These are phyloP conservation scores for Maudiozyma humilis DNA, from an alignment of 1,139 yeast species.

Conservation along the genomic window DNA sequence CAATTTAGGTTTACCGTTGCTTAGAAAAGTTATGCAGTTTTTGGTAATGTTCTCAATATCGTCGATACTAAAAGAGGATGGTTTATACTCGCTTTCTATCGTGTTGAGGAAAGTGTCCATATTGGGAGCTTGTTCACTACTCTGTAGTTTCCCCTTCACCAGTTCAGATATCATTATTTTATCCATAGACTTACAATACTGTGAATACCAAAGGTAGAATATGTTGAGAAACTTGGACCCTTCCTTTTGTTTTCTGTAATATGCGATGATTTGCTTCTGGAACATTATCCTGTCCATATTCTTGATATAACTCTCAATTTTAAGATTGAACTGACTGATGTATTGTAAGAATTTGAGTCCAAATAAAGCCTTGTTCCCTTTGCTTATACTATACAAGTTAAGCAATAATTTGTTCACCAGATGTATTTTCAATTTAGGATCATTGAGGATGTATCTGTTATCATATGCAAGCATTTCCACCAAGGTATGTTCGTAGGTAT, in stretches of 20 bases:
- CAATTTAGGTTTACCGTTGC: background rate
- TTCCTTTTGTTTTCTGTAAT: slow-evolving; percentile 1
- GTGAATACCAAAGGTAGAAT: slow-evolving; percentile 15
- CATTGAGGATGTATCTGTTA: slow-evolving; percentile 20
- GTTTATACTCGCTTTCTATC: no score
- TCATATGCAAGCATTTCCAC: slow-evolving; percentile 24
- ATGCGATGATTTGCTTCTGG: slow-evolving; percentile 14
- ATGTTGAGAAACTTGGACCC: slow-evolving; percentile 10
- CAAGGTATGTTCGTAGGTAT: slow-evolving; percentile 12
- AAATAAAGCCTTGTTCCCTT: slow-evolving; percentile 20
- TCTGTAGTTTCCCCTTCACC: background rate
- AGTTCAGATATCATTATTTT: slow-evolving; percentile 16
- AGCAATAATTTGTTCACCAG: slow-evolving; percentile 24
- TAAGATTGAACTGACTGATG: slow-evolving; percentile 18
- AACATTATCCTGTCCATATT: slow-evolving; percentile 19
- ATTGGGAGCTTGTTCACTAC: background rate
- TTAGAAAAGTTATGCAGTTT: background rate
- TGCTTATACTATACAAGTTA: slow-evolving; percentile 21
- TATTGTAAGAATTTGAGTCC: slow-evolving; percentile 30
- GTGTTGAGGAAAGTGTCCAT: background rate
- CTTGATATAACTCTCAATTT: slow-evolving; percentile 21
- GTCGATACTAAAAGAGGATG: background rate
- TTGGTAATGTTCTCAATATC: background rate
- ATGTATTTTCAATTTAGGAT: slow-evolving; percentile 17
- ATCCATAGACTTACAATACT: slow-evolving; percentile 10